These are phyloP conservation scores for Prunella vulgaris DNA, from an alignment of 257 asterid genomes.

Conservation along the genomic window DNA sequence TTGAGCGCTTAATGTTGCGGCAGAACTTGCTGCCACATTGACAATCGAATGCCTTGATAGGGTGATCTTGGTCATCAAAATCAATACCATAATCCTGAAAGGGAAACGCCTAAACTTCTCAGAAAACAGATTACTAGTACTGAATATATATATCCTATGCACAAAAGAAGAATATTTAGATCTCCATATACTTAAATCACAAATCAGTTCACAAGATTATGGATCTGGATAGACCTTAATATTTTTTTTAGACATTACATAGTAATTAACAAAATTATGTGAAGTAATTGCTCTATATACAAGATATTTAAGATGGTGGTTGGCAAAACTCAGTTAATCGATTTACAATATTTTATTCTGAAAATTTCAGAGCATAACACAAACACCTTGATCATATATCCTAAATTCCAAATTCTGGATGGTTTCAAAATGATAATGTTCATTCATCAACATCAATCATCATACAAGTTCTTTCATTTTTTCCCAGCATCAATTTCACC, in stretches of 20 bases:
- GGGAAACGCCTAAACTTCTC: conserved; percentile 15
- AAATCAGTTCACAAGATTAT: neutral
- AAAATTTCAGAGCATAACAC: too few species aligned
- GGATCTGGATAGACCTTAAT: neutral
- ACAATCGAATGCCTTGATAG: conserved; percentile 71
- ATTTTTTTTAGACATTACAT: neutral
- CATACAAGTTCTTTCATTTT: neutral
- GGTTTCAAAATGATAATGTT: conserved; percentile 7
- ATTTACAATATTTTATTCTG: too few species aligned
- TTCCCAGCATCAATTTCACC: neutral
- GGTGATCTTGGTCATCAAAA: conserved; percentile 84
- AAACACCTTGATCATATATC: conserved; percentile 1
- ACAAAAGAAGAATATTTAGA: neutral
- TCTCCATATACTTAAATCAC: neutral
- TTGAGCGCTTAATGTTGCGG: conserved; percentile 69
- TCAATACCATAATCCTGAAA: conserved; percentile 94
- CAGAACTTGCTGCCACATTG: conserved; percentile 83
- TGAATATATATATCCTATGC: neutral
- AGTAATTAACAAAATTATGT: neutral
- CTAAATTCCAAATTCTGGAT: conserved; percentile 1
- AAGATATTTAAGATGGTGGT: neutral
- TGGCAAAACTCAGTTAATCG: neutral
- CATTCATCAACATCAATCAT: neutral
- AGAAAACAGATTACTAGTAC: neutral
- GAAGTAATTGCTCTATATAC: neutral